Base-by-base conservation (phyloP, 345 rosid species). In the Noccaea caerulescens region DNA sequence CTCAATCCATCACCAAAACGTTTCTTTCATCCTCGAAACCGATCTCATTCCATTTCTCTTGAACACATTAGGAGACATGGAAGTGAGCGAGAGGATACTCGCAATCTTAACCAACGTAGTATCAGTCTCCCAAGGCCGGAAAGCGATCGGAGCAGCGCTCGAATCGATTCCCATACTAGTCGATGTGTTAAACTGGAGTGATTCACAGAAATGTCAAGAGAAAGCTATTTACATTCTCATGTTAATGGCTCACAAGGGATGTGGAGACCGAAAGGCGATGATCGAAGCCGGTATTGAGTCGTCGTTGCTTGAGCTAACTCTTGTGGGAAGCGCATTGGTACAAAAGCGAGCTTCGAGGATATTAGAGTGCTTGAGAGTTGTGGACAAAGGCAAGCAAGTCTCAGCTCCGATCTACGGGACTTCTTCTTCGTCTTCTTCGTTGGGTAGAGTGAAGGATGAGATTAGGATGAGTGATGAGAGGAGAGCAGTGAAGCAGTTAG, bases 341-440 rank as follows among this genome's bases (percentile, higher is more conserved):
- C 98, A 93, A 82, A 93, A 89, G 76, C 80, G 97, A 81, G 97
- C 98, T 34, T 89, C 96, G 3, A 87, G 97, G 87, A 83, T 87
- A 60, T 57, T 93, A 63, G 97, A 93, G 57, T 81, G 85, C 32
- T 45, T 93, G 79, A 85, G 91, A 76, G 66, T 64, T 3, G 80
- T 86, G 9, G 90, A 86, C 30, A 93, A 93, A 84, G 98, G 94
- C 78, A 93, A 91, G 76, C 97, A 85, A 84, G 84, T 90, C 36
- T 87, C 87, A 14, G 98, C 97, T 69, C 98, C 97, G 0, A 83
- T 93, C 3, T 87, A 70, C 3, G 88, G 96, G 20, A 72, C 93
- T 10, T 82, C 93, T 1, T 72, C 88, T 11, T 70, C 88, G 3
- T 30, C 73, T 1, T 70, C 81, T 23, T 69, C 79, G 5, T 10